Evolutionary conservation across 2,329 filamentous ascomycete genomes (phyloP), one percentile per base, ranked within the genome.

Genomic region (Cercospora janseana): DNA sequence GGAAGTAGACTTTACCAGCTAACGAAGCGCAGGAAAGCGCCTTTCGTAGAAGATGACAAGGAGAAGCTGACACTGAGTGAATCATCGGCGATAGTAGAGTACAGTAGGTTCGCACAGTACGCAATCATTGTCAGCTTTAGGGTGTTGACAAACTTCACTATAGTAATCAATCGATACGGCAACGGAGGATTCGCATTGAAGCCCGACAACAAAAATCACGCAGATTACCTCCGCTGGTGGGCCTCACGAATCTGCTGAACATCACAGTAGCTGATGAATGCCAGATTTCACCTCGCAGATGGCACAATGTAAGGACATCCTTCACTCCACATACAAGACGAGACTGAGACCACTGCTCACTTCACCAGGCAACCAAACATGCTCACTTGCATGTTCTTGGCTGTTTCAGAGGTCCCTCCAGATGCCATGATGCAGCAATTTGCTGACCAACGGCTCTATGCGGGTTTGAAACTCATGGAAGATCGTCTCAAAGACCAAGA

Each of bases 181-280:
- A 59, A 64, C 6, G 79, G 80, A 3, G 66, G 63, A n/a, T 67
- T 85, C 0, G 69, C 74, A 6, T 54, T 81, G 0, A 31, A 57
- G 0, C 74, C 76, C 0, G 56, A 63, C 0, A 64, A 79, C 45
- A 63, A 71, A 7, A 69, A 73, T 26, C 86, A 80, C 53, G 69
- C 78, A 4, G 74, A 81, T 46, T 86, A 82, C 54, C 60, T 86
- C 0, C 83, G 80, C 70, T 86, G 80, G 80, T 41, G 18, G n/a
- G n/a, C n/a, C n/a, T n/a, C n/a, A n/a, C n/a, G n/a, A n/a, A n/a
- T n/a, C n/a, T n/a, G n/a, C n/a, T n/a, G n/a, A n/a, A n/a, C n/a
- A n/a, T n/a, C n/a, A n/a, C n/a, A n/a, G n/a, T n/a, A n/a, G n/a
- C n/a, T n/a, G n/a, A n/a, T n/a, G n/a, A n/a, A n/a, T n/a, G n/a